Percentiles rank a stretch among this genome's conserved stretches.
Evolutionary conservation across 352 stramenopile genomes (phyloP).

Genomic region (Pythium rhizo-oryzae): DNA sequence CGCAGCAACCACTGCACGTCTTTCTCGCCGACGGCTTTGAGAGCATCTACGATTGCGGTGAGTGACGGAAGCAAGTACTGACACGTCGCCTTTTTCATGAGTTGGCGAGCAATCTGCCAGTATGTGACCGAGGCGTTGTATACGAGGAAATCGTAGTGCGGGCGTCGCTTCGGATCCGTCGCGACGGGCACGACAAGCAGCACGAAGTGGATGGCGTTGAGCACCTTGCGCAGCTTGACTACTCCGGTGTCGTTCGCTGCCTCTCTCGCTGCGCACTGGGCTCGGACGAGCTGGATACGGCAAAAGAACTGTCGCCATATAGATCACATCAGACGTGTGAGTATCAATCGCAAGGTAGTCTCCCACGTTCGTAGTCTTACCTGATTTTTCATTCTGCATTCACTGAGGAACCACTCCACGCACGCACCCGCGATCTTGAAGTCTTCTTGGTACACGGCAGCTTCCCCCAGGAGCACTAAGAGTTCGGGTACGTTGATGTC

Average conservation of each 20-base stretch:
- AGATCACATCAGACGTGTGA: neutral
- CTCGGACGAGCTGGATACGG: conserved; percentile 80
- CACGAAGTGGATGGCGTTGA: conserved; percentile 80
- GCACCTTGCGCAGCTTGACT: conserved; percentile 45
- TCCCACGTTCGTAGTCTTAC: conserved; percentile 27
- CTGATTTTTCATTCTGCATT: conserved; percentile 74
- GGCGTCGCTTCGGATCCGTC: conserved; percentile 52
- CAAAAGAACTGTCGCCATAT: conserved; percentile 77
- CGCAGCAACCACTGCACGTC: conserved; percentile 70
- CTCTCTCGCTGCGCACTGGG: conserved; percentile 56
- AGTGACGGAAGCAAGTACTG: conserved; percentile 78
- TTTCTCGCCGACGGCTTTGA: conserved; percentile 68
- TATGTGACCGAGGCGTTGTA: conserved; percentile 91
- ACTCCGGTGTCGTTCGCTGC: conserved; percentile 45
- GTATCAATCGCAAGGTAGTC: no score
- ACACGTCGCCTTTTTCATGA: conserved; percentile 82
- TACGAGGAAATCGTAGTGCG: conserved; percentile 89
- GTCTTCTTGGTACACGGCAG: conserved; percentile 63
- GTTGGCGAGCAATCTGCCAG: conserved; percentile 80
- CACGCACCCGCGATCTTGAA: conserved; percentile 57
- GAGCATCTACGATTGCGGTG: conserved; percentile 60
- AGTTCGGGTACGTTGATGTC: conserved; percentile 67
- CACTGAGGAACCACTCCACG: conserved; percentile 73
- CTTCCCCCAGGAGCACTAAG: conserved; percentile 76
- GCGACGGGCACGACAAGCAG: conserved; percentile 77